phyloP scores from a whole-genome alignment of 164 flowering plant genomes.

The Santalum album region DNA sequence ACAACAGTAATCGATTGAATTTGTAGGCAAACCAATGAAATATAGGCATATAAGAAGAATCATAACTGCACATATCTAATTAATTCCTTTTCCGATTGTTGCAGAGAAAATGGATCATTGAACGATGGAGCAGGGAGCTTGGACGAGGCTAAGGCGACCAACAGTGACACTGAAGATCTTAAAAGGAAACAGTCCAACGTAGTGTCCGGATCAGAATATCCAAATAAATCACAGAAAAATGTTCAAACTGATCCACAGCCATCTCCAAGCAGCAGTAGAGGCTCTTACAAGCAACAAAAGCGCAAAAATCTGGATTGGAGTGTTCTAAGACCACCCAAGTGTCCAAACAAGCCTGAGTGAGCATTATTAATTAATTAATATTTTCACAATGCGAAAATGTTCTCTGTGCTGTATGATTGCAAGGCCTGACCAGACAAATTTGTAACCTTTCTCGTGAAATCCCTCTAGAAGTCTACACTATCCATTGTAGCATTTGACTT shows the following conservation, averaged over 20 bases:
- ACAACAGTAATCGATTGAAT: no score
- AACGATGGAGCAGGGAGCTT: conserved; percentile 17
- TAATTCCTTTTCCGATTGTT: background rate
- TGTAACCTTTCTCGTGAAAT: background rate
- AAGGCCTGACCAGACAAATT: background rate
- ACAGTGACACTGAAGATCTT: conserved; percentile 29
- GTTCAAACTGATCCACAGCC: conserved; percentile 18
- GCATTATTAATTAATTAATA: background rate
- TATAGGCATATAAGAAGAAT: no score
- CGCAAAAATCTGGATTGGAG: conserved; percentile 58
- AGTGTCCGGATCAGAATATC: conserved; percentile 20
- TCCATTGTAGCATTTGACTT: no score
- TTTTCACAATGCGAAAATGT: no score
- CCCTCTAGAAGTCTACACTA: no score
- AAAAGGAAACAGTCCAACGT: conserved; percentile 53
- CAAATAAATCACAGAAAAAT: conserved; percentile 37
- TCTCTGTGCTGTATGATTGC: background rate
- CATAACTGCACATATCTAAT: background rate
- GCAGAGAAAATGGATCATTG: conserved; percentile 41
- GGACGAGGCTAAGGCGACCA: conserved; percentile 10
- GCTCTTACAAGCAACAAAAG: conserved; percentile 42
- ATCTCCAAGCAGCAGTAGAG: conserved; percentile 25
- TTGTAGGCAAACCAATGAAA: no score
- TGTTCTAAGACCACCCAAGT: conserved; percentile 57
- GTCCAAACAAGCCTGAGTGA: conserved; percentile 27